phyloP scores from a whole-genome alignment of 495 filamentous ascomycete genomes.

The Wilcoxina mikolae region DNA sequence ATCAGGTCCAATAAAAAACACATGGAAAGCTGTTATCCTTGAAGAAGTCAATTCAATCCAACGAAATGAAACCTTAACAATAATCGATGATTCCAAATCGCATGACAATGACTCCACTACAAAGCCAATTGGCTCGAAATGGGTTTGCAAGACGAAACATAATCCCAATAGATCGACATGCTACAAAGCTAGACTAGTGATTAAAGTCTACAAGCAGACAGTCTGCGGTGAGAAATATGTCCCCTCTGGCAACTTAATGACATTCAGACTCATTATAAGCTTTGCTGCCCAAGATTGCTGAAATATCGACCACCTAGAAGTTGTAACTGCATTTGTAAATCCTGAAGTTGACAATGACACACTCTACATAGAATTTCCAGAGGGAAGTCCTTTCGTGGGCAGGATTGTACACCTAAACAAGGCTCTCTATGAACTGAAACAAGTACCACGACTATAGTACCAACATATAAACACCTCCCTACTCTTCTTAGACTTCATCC shows the following conservation, averaged over 20 bases:
- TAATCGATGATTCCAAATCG: too few species aligned
- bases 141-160: not conserved
- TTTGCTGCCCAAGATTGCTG: not conserved
- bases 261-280: not conserved
- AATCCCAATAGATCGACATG: not conserved
- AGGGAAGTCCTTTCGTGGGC: not conserved
- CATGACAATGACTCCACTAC: too few species aligned
- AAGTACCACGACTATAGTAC: conserved; percentile 4
- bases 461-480: not conserved
- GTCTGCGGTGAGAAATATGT: conserved; percentile 1
- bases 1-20: too few species aligned
- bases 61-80: too few species aligned
- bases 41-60: too few species aligned
- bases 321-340: conserved; percentile 9
- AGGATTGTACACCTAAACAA: not conserved
- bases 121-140: not conserved
- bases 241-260: not conserved
- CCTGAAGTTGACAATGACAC: not conserved
- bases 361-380: not conserved
- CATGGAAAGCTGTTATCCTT: too few species aligned
- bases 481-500: not conserved
- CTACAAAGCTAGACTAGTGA: not conserved
- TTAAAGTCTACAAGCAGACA: conserved; percentile 1
- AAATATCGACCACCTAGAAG: not conserved
- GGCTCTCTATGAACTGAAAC: conserved; percentile 5